Percentiles rank a stretch among this genome's conserved stretches.
Evolutionary conservation across 768 basidiomycete species (phyloP).

Genomic region (Galerina marginata): DNA sequence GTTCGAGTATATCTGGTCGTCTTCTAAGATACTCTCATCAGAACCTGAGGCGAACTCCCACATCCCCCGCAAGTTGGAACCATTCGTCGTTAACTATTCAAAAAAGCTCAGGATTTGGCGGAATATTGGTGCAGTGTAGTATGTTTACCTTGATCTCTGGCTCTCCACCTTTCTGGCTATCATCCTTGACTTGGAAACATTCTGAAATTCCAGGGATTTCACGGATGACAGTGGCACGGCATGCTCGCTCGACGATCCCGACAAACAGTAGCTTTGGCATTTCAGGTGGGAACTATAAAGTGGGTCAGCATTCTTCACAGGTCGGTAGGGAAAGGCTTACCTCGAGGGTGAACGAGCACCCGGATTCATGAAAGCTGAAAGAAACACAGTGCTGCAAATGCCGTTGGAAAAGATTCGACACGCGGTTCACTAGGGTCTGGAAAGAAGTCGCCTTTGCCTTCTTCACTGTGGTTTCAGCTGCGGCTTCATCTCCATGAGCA

Average conservation of each 20-base stretch:
- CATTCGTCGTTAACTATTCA: constrained; percentile 80
- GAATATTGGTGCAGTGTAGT: not conserved
- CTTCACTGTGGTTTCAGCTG: constrained; percentile 34
- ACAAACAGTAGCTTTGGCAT: constrained; percentile 94
- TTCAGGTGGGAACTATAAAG: constrained; percentile 77
- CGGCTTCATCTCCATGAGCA: constrained; percentile 53
- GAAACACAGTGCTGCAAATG: constrained; percentile 68
- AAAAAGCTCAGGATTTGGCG: constrained; percentile 1
- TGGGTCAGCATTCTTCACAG: constrained; percentile 7
- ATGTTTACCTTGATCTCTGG: constrained; percentile 52
- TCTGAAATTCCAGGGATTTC: constrained; percentile 89
- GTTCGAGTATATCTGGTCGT: constrained; percentile 88
- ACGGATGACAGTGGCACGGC: constrained; percentile 83
- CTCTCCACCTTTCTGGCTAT: constrained; percentile 54
- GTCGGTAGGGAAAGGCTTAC: constrained; percentile 49
- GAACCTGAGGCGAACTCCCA: constrained; percentile 73
- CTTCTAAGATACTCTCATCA: constrained; percentile 68
- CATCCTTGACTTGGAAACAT: constrained; percentile 78
- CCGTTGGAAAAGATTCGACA: constrained; percentile 57
- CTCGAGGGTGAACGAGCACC: constrained; percentile 83
- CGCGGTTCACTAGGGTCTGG: constrained; percentile 45
- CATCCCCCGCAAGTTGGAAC: constrained; percentile 89
- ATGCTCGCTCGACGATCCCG: constrained; percentile 89
- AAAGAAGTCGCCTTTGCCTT: constrained; percentile 37
- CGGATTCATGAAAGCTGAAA: constrained; percentile 71